Conservation (phyloP, 495 filamentous ascomycete species). For the Baudoinia panamericana region DNA sequence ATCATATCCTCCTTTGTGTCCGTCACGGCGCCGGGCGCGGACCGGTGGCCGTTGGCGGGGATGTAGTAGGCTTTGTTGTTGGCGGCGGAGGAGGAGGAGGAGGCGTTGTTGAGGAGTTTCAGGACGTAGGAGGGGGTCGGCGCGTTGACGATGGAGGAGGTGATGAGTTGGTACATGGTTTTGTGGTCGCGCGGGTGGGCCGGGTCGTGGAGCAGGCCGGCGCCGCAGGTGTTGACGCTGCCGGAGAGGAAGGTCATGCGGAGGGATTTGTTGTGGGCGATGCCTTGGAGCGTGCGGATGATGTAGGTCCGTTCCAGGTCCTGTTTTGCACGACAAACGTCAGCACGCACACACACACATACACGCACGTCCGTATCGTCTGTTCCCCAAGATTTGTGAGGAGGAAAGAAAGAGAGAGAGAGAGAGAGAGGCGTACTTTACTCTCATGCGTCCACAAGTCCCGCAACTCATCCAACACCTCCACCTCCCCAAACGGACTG, state of each 20-base stretch:
- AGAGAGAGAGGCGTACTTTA: too few species aligned
- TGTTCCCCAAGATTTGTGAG: background rate
- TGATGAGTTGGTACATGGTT: slow-evolving; percentile 97
- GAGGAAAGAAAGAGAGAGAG: background rate
- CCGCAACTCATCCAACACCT: slow-evolving; percentile 81
- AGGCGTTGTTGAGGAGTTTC: slow-evolving; percentile 84
- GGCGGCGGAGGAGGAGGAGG: slow-evolving; percentile 72
- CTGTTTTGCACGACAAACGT: slow-evolving; percentile 28
- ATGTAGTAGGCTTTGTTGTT: slow-evolving; percentile 89
- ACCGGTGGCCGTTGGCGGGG: slow-evolving; percentile 79
- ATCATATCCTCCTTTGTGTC: slow-evolving; percentile 99
- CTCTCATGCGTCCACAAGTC: slow-evolving; percentile 98
- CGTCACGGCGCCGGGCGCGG: slow-evolving; percentile 28
- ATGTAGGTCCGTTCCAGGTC: slow-evolving; percentile 94
- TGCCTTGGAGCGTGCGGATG: slow-evolving; percentile 88
- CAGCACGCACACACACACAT: background rate
- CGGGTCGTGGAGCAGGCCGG: slow-evolving; percentile 90
- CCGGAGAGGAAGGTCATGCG: slow-evolving; percentile 95
- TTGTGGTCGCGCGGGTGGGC: slow-evolving; percentile 84
- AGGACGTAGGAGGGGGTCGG: slow-evolving; percentile 74
- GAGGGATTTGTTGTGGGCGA: slow-evolving; percentile 80
- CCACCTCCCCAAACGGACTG: slow-evolving; percentile 94
- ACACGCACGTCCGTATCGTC: background rate
- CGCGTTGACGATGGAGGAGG: slow-evolving; percentile 78
- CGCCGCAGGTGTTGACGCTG: slow-evolving; percentile 78